Percentiles rank a stretch among this genome's conserved stretches.
Evolutionary conservation across 2,329 filamentous ascomycete genomes (phyloP).

Genomic region (Penicillium sp.): DNA sequence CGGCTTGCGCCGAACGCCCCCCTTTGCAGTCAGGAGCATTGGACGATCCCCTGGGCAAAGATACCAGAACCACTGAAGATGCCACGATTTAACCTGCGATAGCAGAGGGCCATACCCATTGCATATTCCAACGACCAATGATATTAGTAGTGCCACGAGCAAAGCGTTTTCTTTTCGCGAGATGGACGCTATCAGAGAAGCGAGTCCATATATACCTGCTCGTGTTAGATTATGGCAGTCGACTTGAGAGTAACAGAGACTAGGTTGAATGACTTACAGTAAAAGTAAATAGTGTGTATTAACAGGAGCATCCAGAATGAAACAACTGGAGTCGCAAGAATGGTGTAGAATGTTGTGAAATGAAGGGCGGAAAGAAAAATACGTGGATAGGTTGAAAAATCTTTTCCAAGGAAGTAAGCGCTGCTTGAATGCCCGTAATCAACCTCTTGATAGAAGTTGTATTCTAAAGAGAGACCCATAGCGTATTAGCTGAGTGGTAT

Average conservation of each 20-base stretch:
- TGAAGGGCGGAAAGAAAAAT: slow-evolving; percentile 4
- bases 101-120: background rate
- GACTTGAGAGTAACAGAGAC: background rate
- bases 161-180: background rate
- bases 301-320: background rate
- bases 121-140: background rate
- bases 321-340: background rate
- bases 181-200: too few relatives aligned
- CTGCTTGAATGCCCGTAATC: slow-evolving; percentile 1
- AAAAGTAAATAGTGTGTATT: background rate
- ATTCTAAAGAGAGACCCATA: slow-evolving; percentile 53
- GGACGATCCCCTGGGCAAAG: background rate
- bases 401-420: slow-evolving; percentile 4
- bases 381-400: background rate
- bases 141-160: background rate
- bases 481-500: too few relatives aligned
- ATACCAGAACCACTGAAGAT: background rate
- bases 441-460: slow-evolving; percentile 1
- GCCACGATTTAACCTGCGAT: background rate
- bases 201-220: too few relatives aligned
- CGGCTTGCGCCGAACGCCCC: too few relatives aligned
- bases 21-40: too few relatives aligned
- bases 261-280: background rate
- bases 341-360: slow-evolving; percentile 1
- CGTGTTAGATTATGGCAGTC: too few relatives aligned